phyloP scores from a whole-genome alignment of 2,329 filamentous ascomycete genomes.

The Aspergillus neotritici region DNA sequence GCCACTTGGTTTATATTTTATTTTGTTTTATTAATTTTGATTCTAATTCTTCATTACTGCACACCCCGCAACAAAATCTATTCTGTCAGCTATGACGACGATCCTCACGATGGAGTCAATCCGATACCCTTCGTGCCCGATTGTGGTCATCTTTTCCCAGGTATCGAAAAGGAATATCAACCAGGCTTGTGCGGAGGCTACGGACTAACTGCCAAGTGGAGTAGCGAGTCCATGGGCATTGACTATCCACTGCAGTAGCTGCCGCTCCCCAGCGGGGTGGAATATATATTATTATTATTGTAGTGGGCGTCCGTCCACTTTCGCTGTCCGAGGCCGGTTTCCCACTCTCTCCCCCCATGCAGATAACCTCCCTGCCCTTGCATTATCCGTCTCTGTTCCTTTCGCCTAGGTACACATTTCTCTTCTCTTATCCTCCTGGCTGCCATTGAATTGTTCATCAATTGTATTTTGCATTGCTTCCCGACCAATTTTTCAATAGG shows the following conservation, averaged over 20 bases:
- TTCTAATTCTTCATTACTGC: slow-evolving; percentile 1
- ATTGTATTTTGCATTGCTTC: neutral
- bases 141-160: neutral
- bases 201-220: neutral
- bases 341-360: slow-evolving; percentile 2
- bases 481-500: neutral
- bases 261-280: neutral
- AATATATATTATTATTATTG: neutral
- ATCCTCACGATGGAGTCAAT: too few species aligned
- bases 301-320: slow-evolving; percentile 9
- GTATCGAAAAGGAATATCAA: neutral
- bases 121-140: slow-evolving; percentile 10
- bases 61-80: too few species aligned
- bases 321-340: slow-evolving; percentile 6
- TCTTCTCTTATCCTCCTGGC: neutral
- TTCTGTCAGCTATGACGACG: neutral
- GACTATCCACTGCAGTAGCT: neutral
- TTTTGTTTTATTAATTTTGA: slow-evolving; percentile 1
- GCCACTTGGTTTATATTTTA: slow-evolving; percentile 6
- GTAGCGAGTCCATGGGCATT: neutral
- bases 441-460: neutral
- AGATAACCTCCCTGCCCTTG: slow-evolving; percentile 14
- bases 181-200: neutral
- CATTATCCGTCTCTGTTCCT: slow-evolving; percentile 8
- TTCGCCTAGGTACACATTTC: neutral